Conservation (phyloP, 1,284 basidiomycete species). For the Trichosporon coremiiforme region DNA sequence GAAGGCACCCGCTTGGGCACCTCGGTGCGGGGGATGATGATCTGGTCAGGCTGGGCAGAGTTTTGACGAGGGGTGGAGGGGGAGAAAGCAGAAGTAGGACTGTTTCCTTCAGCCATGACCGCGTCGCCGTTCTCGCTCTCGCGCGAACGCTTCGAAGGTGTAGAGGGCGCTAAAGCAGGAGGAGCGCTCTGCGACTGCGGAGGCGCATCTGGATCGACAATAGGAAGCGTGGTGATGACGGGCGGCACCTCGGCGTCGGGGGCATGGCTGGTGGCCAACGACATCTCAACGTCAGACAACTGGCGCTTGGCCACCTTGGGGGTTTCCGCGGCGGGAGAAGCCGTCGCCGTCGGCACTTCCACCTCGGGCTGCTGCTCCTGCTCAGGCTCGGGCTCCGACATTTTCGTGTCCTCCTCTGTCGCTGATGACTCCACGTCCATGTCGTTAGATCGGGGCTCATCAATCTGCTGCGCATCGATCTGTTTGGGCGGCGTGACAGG, state of each 20-base stretch:
- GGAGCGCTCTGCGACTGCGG: conserved; percentile 9
- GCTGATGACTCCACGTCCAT: conserved; percentile 32
- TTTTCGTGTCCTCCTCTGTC: neutral
- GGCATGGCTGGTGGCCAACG: neutral
- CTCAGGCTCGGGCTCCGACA: neutral
- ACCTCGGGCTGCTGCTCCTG: conserved; percentile 34
- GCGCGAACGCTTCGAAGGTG: conserved; percentile 27
- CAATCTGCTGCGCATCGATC: conserved; percentile 19
- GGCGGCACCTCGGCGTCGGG: neutral
- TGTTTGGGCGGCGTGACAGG: conserved; percentile 11
- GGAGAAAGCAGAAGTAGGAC: neutral
- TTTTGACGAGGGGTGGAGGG: neutral
- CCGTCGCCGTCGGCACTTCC: conserved; percentile 24
- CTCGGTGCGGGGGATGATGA: neutral
- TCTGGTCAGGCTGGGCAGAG: neutral
- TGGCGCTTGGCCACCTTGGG: conserved; percentile 8
- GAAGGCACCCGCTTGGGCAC: conserved; percentile 13
- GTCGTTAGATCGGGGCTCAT: conserved; percentile 28
- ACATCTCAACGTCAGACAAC: conserved; percentile 3
- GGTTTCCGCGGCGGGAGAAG: conserved; percentile 1
- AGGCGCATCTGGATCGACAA: neutral
- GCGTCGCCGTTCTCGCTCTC: conserved; percentile 18
- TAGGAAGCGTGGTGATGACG: neutral
- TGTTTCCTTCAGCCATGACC: neutral
- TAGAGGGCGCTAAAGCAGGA: conserved; percentile 11